These are phyloP conservation scores for Casaregolazyma lundiana DNA, from an alignment of 1,139 yeast species.

Conservation along the genomic window DNA sequence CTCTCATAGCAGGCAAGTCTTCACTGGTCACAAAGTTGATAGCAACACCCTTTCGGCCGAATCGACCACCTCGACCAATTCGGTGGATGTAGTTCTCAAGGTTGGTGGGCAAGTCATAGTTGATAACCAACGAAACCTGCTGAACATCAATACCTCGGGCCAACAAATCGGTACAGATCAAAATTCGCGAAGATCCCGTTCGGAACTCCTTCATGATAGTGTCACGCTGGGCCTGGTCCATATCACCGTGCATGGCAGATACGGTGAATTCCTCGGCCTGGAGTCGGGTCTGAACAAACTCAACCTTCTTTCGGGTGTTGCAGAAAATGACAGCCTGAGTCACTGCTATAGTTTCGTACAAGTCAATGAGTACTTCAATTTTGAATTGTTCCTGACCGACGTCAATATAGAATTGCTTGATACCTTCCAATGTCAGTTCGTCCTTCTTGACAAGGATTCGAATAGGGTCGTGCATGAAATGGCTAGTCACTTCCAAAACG, in stretches of 20 bases:
- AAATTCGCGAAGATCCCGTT: slow-evolving; percentile 95
- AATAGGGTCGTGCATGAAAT: slow-evolving; percentile 96
- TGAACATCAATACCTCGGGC: slow-evolving; percentile 99
- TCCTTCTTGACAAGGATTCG: slow-evolving; percentile 97
- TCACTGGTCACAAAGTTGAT: slow-evolving; percentile 92
- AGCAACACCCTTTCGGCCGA: slow-evolving; percentile 99
- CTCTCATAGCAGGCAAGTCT: slow-evolving; percentile 93
- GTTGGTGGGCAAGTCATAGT: slow-evolving; percentile 96
- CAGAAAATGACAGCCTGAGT: slow-evolving; percentile 99
- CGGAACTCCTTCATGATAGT: slow-evolving; percentile 98
- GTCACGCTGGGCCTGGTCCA: slow-evolving; percentile 96
- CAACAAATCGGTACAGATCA: slow-evolving; percentile 94
- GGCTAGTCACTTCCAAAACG: slow-evolving; percentile 92
- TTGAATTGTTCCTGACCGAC: slow-evolving; percentile 92
- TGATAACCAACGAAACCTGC: slow-evolving; percentile 96
- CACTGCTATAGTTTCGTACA: slow-evolving; percentile 95
- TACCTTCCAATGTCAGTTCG: slow-evolving; percentile 97
- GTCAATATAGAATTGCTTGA: slow-evolving; percentile 92
- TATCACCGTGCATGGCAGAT: slow-evolving; percentile 95
- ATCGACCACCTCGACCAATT: slow-evolving; percentile 99
- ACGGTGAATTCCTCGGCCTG: slow-evolving; percentile 88
- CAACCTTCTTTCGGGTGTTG: slow-evolving; percentile 98
- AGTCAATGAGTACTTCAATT: slow-evolving; percentile 93
- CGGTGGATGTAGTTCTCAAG: slow-evolving; percentile 98
- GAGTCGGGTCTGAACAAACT: slow-evolving; percentile 83